These are phyloP conservation scores for Ganoderma lingzhi DNA, from an alignment of 1,284 basidiomycete genomes.

Conservation along the genomic window DNA sequence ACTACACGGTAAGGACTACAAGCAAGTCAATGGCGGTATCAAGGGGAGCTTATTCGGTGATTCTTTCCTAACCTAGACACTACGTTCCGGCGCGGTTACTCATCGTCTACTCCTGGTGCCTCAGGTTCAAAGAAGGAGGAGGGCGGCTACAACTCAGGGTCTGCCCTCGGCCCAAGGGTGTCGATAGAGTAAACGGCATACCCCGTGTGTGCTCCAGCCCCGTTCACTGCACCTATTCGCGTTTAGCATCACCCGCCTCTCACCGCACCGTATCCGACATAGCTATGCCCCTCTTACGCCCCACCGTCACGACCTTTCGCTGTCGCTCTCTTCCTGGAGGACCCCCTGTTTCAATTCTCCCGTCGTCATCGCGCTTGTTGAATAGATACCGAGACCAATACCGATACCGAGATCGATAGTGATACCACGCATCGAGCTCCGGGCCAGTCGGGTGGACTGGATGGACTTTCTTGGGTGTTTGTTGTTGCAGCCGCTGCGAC, in stretches of 20 bases:
- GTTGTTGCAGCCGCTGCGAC: conserved; percentile 5
- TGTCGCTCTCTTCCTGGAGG: background rate
- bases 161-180: conserved; percentile 51
- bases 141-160: conserved; percentile 42
- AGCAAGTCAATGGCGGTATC: conserved; percentile 40
- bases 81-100: conserved; percentile 56
- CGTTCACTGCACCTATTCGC: background rate
- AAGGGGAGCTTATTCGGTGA: conserved; percentile 41
- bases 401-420: conserved; percentile 2
- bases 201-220: background rate
- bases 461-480: conserved; percentile 4
- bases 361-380: conserved; percentile 1
- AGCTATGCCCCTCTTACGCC: conserved; percentile 10
- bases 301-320: conserved; percentile 3
- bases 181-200: conserved; percentile 54
- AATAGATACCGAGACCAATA: conserved; percentile 4
- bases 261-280: background rate
- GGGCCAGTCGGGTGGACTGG: background rate
- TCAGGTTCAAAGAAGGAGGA: conserved; percentile 56
- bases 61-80: conserved; percentile 50
- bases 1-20: conserved; percentile 70
- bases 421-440: background rate
- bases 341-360: conserved; percentile 2
- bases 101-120: conserved; percentile 45
- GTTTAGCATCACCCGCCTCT: background rate